These are phyloP conservation scores for Sordariomycetes sp. DNA, from an alignment of 2,329 filamentous ascomycete species.

Conservation along the genomic window DNA sequence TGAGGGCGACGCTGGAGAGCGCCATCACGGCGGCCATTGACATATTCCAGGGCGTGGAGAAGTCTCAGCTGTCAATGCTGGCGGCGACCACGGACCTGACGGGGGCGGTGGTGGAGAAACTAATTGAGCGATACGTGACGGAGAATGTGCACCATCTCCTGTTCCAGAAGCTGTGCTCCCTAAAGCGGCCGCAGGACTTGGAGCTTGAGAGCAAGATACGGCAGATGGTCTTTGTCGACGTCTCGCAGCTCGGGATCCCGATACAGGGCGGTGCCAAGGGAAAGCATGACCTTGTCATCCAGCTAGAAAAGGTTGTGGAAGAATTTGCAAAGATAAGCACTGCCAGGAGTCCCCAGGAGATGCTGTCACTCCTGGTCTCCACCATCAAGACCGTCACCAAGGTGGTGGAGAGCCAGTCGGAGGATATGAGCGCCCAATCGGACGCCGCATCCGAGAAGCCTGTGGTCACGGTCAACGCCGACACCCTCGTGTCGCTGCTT, in stretches of 20 bases:
- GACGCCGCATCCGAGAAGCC: conserved; percentile 42
- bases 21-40: conserved; percentile 91
- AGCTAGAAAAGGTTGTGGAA: conserved; percentile 67
- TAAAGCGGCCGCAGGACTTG: conserved; percentile 69
- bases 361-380: conserved; percentile 67
- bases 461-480: conserved; percentile 59
- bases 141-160: conserved; percentile 87
- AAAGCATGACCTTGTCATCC: conserved; percentile 68
- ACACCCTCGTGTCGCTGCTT: conserved; percentile 82
- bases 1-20: conserved; percentile 79
- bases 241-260: conserved; percentile 83
- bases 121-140: conserved; percentile 89
- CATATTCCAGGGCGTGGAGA: conserved; percentile 89
- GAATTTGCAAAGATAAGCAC: conserved; percentile 77
- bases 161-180: conserved; percentile 67
- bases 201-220: conserved; percentile 82
- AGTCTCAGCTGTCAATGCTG: conserved; percentile 82
- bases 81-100: conserved; percentile 90
- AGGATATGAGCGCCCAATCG: conserved; percentile 14
- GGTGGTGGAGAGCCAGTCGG: conserved; percentile 15
- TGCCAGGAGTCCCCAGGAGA: conserved; percentile 73
- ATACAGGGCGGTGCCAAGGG: conserved; percentile 67
- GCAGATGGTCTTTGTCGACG: conserved; percentile 87
- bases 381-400: conserved; percentile 77
- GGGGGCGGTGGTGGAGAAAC: conserved; percentile 76